phyloP scores from a whole-genome alignment of 1,139 yeast genomes.

The Lodderomyces beijingensis region DNA sequence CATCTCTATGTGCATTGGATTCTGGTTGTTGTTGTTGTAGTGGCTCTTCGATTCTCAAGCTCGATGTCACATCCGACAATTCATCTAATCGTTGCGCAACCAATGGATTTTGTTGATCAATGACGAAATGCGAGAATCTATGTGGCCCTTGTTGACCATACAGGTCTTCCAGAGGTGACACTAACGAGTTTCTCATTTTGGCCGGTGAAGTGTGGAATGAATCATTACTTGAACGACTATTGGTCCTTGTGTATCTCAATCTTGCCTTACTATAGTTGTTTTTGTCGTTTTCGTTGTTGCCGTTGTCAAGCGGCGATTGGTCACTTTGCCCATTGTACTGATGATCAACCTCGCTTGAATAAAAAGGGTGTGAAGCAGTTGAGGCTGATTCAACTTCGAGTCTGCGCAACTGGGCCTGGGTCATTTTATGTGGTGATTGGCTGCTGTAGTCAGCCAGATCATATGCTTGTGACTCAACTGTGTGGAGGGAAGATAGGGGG shows the following conservation, averaged over 20 bases:
- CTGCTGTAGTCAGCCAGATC: no score
- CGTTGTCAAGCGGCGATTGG: not conserved
- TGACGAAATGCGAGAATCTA: slow-evolving; percentile 39
- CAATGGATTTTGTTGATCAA: slow-evolving; percentile 33
- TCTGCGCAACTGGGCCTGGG: slow-evolving; percentile 15
- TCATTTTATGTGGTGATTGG: no score
- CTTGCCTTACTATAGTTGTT: slow-evolving; percentile 1
- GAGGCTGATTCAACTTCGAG: slow-evolving; percentile 33
- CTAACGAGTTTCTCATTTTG: no score
- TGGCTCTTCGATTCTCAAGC: no score
- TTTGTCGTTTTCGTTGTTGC: slow-evolving; percentile 2
- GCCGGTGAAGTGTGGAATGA: no score
- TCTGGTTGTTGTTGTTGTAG: no score
- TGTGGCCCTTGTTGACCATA: slow-evolving; percentile 44
- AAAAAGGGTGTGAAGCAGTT: slow-evolving; percentile 27
- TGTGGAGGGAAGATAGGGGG: no score
- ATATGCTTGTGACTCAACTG: no score
- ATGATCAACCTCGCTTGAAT: no score
- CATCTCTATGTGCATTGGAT: no score
- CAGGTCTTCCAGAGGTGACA: no score
- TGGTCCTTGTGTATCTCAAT: slow-evolving; percentile 2
- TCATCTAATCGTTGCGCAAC: slow-evolving; percentile 23
- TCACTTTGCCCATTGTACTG: not conserved
- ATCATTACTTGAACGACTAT: slow-evolving; percentile 2
- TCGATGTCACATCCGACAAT: no score